Evolutionary conservation across 805 yeast genomes (phyloP).

Genomic region (Hanseniaspora taiwanica): DNA sequence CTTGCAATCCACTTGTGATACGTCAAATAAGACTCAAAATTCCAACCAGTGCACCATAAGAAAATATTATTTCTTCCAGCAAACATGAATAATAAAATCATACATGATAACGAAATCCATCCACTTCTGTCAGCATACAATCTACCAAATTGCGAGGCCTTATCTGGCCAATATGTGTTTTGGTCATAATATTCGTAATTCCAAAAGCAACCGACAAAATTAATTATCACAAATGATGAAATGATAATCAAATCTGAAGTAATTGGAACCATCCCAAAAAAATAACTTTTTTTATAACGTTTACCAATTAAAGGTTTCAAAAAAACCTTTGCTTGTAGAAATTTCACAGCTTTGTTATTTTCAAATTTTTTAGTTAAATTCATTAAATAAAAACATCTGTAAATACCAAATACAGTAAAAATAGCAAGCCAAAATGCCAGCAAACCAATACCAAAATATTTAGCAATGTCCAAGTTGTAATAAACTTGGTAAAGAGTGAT

Average conservation of each 20-base stretch:
- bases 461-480: slow-evolving; percentile 25
- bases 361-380: slow-evolving; percentile 13
- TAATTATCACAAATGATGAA: slow-evolving; percentile 4
- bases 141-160: slow-evolving; percentile 6
- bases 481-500: too few species aligned
- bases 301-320: slow-evolving; percentile 10
- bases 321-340: slow-evolving; percentile 10
- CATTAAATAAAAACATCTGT: slow-evolving; percentile 16
- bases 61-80: slow-evolving; percentile 61
- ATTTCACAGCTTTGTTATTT: slow-evolving; percentile 4
- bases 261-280: slow-evolving; percentile 2
- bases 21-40: slow-evolving; percentile 41
- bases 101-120: slow-evolving; percentile 30
- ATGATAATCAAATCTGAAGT: slow-evolving; percentile 5
- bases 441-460: slow-evolving; percentile 33
- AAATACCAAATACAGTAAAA: slow-evolving; percentile 28
- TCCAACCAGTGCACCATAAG: slow-evolving; percentile 45
- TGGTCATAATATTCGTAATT: slow-evolving; percentile 6
- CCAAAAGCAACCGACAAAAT: slow-evolving; percentile 5
- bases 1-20: slow-evolving; percentile 54
- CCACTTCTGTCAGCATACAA: slow-evolving; percentile 39
- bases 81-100: slow-evolving; percentile 45
- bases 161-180: slow-evolving; percentile 1
- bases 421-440: slow-evolving; percentile 38
- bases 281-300: slow-evolving; percentile 6